Conservation (phyloP, 164 flowering plant species). For the Vitis labrusca region DNA sequence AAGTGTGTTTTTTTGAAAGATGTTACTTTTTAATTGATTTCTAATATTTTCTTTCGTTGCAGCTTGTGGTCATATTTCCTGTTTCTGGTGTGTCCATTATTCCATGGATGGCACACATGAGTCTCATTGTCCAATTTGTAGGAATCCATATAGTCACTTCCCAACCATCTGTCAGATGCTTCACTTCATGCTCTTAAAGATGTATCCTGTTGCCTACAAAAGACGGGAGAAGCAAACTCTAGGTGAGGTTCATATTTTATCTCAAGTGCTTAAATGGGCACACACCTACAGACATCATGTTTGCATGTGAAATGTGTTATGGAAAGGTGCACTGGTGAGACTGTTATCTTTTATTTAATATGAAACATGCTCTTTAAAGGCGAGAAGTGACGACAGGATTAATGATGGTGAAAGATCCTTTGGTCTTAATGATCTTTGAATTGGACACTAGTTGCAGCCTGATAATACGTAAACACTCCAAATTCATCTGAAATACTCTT, state of each 20-base stretch:
- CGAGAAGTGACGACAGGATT: too few species aligned
- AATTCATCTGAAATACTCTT: too few species aligned
- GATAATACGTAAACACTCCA: too few species aligned
- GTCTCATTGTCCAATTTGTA: conserved; percentile 78
- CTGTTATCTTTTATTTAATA: too few species aligned
- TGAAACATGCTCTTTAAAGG: too few species aligned
- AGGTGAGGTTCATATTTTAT: conserved; percentile 41
- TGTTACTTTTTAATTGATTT: neutral
- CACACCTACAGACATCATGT: neutral
- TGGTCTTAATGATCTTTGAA: too few species aligned
- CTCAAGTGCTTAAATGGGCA: neutral
- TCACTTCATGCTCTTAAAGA: conserved; percentile 65
- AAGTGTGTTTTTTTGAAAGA: too few species aligned
- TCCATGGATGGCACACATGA: conserved; percentile 48
- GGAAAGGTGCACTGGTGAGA: too few species aligned
- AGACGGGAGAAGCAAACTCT: conserved; percentile 51
- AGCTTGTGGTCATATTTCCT: conserved; percentile 91
- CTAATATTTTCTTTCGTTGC: conserved; percentile 20
- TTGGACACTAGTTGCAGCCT: too few species aligned
- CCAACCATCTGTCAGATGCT: conserved; percentile 68
- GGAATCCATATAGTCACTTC: conserved; percentile 67
- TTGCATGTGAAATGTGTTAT: neutral
- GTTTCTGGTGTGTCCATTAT: conserved; percentile 85
- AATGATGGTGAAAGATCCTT: too few species aligned
- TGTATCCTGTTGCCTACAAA: conserved; percentile 64